Conservation (phyloP, 768 basidiomycete genomes). For the Mycena sanguinolenta region DNA sequence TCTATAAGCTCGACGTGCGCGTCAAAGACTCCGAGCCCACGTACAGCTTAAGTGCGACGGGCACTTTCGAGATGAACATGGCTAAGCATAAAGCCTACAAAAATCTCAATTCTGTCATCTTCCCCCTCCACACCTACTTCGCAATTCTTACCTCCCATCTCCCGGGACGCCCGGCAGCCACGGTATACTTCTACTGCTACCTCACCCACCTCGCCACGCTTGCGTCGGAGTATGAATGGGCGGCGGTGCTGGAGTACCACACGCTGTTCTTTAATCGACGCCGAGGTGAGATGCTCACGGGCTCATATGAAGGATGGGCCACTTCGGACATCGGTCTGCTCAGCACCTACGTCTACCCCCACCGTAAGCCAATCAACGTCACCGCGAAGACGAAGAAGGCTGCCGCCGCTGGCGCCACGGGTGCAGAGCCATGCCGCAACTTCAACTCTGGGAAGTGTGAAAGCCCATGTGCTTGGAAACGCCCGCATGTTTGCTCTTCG, state of each 20-base stretch:
- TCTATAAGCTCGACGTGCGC: constrained; percentile 36
- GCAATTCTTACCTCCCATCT: constrained; percentile 9
- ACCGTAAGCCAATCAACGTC: neutral
- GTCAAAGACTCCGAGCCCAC: neutral
- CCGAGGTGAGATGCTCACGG: constrained; percentile 15
- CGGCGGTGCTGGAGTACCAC: too few relatives aligned
- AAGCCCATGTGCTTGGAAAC: neutral
- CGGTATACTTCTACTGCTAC: constrained; percentile 8
- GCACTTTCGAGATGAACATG: constrained; percentile 12
- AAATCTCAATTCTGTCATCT: constrained; percentile 1
- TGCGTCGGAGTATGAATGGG: constrained; percentile 25
- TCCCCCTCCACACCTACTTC: constrained; percentile 22
- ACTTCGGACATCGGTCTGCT: constrained; percentile 10
- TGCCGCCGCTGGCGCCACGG: neutral
- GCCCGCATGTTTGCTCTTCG: too few relatives aligned
- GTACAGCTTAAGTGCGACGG: neutral
- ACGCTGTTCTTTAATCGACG: constrained; percentile 20
- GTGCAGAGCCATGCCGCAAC: constrained; percentile 2
- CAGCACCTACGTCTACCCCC: constrained; percentile 7
- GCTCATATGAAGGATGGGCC: constrained; percentile 3
- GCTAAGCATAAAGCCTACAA: constrained; percentile 21
- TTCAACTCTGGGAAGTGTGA: constrained; percentile 4
- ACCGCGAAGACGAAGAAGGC: neutral
- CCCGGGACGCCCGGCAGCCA: neutral
- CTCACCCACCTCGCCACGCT: constrained; percentile 20